Evolutionary conservation across 768 basidiomycete genomes (phyloP), one percentile per base, ranked within the genome.

Genomic region (Mycena belliarum): DNA sequence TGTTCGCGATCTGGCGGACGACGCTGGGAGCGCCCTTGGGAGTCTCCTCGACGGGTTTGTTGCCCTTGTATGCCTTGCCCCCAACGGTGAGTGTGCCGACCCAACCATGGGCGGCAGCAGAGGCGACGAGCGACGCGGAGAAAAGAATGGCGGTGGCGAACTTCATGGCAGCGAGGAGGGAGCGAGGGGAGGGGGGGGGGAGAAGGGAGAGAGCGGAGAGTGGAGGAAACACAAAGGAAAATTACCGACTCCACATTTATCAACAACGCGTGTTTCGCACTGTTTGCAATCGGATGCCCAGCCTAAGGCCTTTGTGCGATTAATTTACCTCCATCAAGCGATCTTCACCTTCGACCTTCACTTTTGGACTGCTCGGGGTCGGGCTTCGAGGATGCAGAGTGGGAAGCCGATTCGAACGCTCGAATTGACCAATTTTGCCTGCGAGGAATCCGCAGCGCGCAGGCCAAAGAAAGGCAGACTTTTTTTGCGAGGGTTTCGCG

Each of bases 1-100:
- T 63, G 61, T 55, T 52, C 5, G 44, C 63, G 67, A 63, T 55
- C 35, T 63, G 61, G 43, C 61, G 52, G 44, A 63, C n/a, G 44
- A 35, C 53, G 49, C 40, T 32, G 16, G 61, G 32, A 0, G 46
- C 26, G 32, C 41, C 52, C 8, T 51, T 37, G 10, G 56, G 43
- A 2, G 12, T 28, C 21, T 53, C 26, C 38, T 62, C 47, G 49
- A 49, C 14, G 37, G 61, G 57, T n/a, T 51, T 21, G 61, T 47
- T 42, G 37, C 61, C 61, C 11, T 6, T 41, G 57, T 57, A 55
- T 8, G 29, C 40, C 24, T 59, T 55, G 49, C 41, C 50, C 28
- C 20, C 49, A 49, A 55, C 21, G 52, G 43, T 52, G 44, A 63
- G n/a, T 4, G 20, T 52, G 32, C 53, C 53, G 32, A 63, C 40